Conservation (phyloP, 495 filamentous ascomycete genomes). For the Lasiosphaeria ovina region DNA sequence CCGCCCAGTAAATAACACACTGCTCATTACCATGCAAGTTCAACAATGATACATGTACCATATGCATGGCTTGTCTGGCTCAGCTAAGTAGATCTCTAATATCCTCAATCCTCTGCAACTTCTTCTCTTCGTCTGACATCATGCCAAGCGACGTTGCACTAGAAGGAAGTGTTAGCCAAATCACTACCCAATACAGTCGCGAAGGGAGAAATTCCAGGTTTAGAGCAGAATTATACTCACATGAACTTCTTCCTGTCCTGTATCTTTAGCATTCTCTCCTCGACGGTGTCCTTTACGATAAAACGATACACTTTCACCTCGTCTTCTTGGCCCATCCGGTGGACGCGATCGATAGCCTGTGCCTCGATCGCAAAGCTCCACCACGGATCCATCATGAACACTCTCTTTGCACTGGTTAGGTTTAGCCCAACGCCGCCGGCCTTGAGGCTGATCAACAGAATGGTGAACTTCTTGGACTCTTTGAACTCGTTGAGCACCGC, state of each 20-base stretch:
- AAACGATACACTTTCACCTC: slow-evolving; percentile 86
- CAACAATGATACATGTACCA: not conserved
- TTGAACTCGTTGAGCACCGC: slow-evolving; percentile 71
- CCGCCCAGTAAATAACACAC: too few species aligned
- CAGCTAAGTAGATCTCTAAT: slow-evolving; percentile 86
- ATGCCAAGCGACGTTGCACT: slow-evolving; percentile 91
- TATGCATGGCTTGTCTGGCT: not conserved
- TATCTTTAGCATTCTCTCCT: slow-evolving; percentile 89
- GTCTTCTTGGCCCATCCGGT: slow-evolving; percentile 91
- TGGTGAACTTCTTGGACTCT: slow-evolving; percentile 46
- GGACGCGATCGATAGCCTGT: slow-evolving; percentile 98
- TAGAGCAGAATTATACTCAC: slow-evolving; percentile 47
- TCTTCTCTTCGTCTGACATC: slow-evolving; percentile 92
- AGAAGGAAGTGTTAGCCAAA: slow-evolving; percentile 14
- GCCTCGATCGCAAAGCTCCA: slow-evolving; percentile 97
- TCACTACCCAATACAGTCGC: not conserved
- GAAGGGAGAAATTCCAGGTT: not conserved
- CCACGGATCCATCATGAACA: slow-evolving; percentile 99
- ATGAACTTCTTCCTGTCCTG: slow-evolving; percentile 96
- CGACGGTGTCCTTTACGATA: slow-evolving; percentile 85
- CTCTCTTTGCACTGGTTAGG: slow-evolving; percentile 79
- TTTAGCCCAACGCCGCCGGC: slow-evolving; percentile 95
- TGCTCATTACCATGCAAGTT: not conserved
- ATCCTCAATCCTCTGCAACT: slow-evolving; percentile 85
- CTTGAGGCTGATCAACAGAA: slow-evolving; percentile 80